Evolutionary conservation across 306 rosid genomes (phyloP).

Genomic region (Oemleria cerasiformis): DNA sequence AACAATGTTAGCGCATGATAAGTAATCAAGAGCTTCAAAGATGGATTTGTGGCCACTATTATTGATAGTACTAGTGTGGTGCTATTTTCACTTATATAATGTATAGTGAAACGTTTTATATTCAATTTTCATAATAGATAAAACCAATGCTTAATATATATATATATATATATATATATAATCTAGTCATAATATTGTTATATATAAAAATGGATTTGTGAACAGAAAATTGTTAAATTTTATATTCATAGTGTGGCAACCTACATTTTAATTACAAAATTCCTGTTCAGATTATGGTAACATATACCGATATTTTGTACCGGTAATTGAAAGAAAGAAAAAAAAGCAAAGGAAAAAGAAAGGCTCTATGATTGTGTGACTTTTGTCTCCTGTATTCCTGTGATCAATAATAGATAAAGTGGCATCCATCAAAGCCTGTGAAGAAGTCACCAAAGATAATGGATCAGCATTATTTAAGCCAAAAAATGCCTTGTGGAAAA

Average conservation of each 20-base stretch:
- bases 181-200: neutral
- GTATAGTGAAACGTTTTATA: no score
- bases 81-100: no score
- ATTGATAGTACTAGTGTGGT: no score
- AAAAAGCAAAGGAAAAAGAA: neutral
- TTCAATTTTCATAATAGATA: neutral
- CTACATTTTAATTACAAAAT: conserved; percentile 23
- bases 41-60: no score
- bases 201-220: no score
- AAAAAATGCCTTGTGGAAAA: neutral
- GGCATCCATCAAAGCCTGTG: conserved; percentile 68
- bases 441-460: conserved; percentile 1
- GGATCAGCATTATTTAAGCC: neutral
- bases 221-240: neutral
- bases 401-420: conserved; percentile 35
- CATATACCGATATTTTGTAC: neutral
- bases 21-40: no score
- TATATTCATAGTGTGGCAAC: neutral
- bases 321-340: neutral
- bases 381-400: neutral
- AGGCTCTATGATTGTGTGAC: neutral
- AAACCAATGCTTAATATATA: neutral
- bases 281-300: neutral
- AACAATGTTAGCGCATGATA: no score
- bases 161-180: no score